Evolutionary conservation across 805 yeast species (phyloP), one percentile per base, ranked within the genome.

Genomic region (Myxozyma geophila): DNA sequence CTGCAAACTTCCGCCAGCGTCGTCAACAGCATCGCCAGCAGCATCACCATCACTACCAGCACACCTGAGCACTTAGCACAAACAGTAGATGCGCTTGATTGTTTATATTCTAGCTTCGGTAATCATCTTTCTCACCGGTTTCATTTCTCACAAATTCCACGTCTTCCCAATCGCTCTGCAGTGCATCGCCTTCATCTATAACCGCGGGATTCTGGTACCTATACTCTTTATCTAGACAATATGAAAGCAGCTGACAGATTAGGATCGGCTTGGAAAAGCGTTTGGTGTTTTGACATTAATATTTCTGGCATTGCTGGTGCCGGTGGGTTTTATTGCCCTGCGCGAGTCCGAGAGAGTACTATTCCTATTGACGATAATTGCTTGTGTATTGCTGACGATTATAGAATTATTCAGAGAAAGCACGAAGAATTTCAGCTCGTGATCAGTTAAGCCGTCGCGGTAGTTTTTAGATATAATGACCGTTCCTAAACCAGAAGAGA

Each of bases 391-490:
- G 39, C 55, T 17, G 17, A 23, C 40, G 1, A 35, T 9, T 52
- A 10, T 35, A 58, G 61, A 56, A 55, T 49, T 40, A 17, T 6
- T 7, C 51, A 9, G 58, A 41, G 15, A 43, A 21, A 17, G 33
- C 40, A 15, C 46, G 54, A 19, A 36, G 58, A 15, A 46, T 70
- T 23, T 70, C 73, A 7, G 73, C 73, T 15, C 62, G 70, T 7
- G 72, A 70, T 58, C 73, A 70, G 49, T 60, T 70, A 12, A 64
- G 72, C 33, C 71, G 73, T 10, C 67, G 73, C 8, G 73, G 73
- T 5, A 70, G 73, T 41, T 67, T 70, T 43, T 70, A 59, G 58
- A 12, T 21, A 19, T 15, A 33, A 51, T 58, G 60, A 37, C 21
- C 6, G 8, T 19, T 39, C 43, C 47, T 43, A 8, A n/a, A 17